These are phyloP conservation scores for Hibiscus syriacus DNA, from an alignment of 345 rosid species.

Conservation along the genomic window DNA sequence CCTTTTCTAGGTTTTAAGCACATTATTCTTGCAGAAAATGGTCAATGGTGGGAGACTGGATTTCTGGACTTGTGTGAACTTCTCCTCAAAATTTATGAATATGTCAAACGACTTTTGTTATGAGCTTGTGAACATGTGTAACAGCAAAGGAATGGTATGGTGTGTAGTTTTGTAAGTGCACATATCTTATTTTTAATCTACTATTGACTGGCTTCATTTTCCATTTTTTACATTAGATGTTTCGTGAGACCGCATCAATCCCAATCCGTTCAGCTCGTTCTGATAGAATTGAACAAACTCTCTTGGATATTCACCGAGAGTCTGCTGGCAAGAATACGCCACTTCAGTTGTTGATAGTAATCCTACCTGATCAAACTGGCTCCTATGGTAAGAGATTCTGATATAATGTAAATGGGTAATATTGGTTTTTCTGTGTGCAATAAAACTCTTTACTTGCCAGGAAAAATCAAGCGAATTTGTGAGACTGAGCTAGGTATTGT, in stretches of 20 bases:
- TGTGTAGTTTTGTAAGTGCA: background rate
- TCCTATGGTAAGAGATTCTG: slow-evolving; percentile 40
- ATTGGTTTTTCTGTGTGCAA: background rate
- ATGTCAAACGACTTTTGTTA: slow-evolving; percentile 28
- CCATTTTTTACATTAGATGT: slow-evolving; percentile 20
- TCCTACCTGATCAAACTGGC: slow-evolving; percentile 58
- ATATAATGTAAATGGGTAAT: background rate
- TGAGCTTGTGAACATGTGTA: slow-evolving; percentile 49
- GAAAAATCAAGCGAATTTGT: slow-evolving; percentile 54
- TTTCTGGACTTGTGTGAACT: slow-evolving; percentile 57
- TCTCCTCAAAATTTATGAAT: slow-evolving; percentile 19
- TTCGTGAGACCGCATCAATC: slow-evolving; percentile 31
- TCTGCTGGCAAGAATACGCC: slow-evolving; percentile 9
- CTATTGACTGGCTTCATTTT: background rate
- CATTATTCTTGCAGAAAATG: slow-evolving; percentile 50
- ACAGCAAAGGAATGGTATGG: slow-evolving; percentile 64
- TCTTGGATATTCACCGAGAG: slow-evolving; percentile 26
- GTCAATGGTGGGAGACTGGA: slow-evolving; percentile 61
- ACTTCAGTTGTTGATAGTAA: slow-evolving; percentile 51
- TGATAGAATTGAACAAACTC: slow-evolving; percentile 38
- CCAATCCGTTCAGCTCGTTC: slow-evolving; percentile 25
- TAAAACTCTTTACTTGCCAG: slow-evolving; percentile 12
- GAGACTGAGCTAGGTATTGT: slow-evolving; percentile 75
- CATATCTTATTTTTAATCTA: background rate
- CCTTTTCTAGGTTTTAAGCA: background rate